phyloP scores from a whole-genome alignment of 176 grass and related monocot species.

The Carex cristatella region DNA sequence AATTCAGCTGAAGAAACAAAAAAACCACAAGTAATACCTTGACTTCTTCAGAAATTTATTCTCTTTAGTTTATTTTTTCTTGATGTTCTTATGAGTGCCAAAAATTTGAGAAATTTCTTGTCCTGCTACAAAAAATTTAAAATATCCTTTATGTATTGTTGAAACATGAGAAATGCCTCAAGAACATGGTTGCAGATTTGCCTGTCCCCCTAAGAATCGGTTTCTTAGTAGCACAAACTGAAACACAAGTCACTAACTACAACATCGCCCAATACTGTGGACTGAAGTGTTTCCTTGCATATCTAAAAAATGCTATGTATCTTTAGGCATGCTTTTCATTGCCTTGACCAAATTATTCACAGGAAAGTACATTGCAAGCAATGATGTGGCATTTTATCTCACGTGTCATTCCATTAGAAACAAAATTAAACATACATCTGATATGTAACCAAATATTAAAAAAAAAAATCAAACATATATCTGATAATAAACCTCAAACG shows the following conservation, averaged over 20 bases:
- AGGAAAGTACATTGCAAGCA: not conserved
- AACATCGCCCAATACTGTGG: not conserved
- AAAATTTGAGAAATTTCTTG: not conserved
- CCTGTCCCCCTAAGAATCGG: not conserved
- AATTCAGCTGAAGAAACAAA: slow-evolving; percentile 98
- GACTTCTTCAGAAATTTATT: slow-evolving; percentile 1
- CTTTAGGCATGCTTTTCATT: not conserved
- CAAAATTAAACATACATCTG: not conserved
- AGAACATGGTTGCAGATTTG: not conserved
- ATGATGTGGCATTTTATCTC: not conserved
- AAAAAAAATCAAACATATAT: not conserved
- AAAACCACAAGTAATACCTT: slow-evolving; percentile 60
- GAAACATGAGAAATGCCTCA: not conserved
- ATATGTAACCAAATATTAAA: not conserved
- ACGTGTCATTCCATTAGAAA: not conserved
- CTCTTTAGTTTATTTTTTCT: not conserved
- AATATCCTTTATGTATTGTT: not conserved
- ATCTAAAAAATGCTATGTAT: not conserved
- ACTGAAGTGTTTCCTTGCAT: not conserved
- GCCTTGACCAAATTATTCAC: not conserved
- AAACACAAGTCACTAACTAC: not conserved
- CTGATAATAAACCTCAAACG: not conserved
- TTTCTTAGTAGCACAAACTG: not conserved
- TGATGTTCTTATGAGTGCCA: not conserved
- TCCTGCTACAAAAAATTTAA: not conserved